Conservation (phyloP, 208 protist species). For the Leishmania braziliensis region DNA sequence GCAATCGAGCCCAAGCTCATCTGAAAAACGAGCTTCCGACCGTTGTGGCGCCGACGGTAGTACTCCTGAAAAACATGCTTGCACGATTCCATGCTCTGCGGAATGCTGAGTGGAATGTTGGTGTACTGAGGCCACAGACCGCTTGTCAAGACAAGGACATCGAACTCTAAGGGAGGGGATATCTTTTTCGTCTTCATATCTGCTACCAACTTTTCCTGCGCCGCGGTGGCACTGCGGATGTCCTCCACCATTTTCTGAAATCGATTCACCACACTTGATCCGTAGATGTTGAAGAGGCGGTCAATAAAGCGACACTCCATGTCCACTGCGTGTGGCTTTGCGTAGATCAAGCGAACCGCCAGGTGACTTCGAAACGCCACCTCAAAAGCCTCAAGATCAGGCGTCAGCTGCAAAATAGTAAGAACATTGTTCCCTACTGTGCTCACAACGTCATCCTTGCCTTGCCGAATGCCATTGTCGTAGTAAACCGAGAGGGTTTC, state of each 20-base stretch:
- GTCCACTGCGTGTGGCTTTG: constrained; percentile 44
- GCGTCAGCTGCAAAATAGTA: constrained; percentile 54
- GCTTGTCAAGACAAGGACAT: constrained; percentile 61
- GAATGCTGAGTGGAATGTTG: constrained; percentile 40
- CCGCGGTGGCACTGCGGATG: constrained; percentile 27
- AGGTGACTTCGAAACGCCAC: constrained; percentile 54
- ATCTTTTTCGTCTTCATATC: constrained; percentile 27
- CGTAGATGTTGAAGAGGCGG: constrained; percentile 50
- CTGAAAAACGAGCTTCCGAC: constrained; percentile 71
- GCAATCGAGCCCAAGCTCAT: constrained; percentile 59
- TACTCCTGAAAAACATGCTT: constrained; percentile 54
- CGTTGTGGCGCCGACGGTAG: constrained; percentile 73
- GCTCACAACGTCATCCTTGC: constrained; percentile 21
- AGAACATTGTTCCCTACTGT: constrained; percentile 38
- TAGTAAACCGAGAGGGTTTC: constrained; percentile 64
- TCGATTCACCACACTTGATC: constrained; percentile 51
- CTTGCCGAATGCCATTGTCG: constrained; percentile 46
- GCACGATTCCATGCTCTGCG: constrained; percentile 57
- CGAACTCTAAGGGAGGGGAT: constrained; percentile 59
- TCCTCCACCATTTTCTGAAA: constrained; percentile 80
- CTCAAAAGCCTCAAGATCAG: constrained; percentile 74
- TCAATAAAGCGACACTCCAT: constrained; percentile 57
- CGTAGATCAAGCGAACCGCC: constrained; percentile 58
- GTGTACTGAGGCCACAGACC: constrained; percentile 72
- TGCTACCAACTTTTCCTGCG: constrained; percentile 28